Base-by-base conservation (phyloP, 305 asterid species). In the Fraxinus velutina region DNA sequence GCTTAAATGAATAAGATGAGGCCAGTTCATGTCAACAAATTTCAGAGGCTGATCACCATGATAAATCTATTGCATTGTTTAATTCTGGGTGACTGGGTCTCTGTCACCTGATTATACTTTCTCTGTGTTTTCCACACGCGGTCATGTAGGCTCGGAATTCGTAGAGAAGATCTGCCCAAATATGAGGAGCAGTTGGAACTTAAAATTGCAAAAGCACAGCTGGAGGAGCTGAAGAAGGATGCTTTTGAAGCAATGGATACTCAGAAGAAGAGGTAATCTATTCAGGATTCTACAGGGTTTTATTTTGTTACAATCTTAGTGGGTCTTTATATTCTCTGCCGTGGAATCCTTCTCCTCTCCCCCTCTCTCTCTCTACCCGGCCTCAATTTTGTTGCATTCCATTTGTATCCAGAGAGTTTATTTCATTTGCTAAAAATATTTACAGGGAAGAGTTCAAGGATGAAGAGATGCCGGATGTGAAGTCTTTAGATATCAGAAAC, bases 371-470 rank as follows among this genome's bases (percentile, higher is more conserved):
- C 17, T 13, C 57, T 13, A 47, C 21, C 19, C 6, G 2, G 7
- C 29, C 21, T 13, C 36, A 81, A 73, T 29, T 73, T 79, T 42
- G 19, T 12, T 47, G 13, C 57, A 13, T 12, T 0, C 57, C 13
- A 13, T 47, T 47, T 47, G 42, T 74, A 19, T 77, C 21, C 80
- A 55, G 71, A 32, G 37, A 64, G 24, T 36, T 27, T 71, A 42
- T 29, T 37, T 22, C 81, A 36, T 78, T 68, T 60, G 44, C 71
- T 29, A 37, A 62, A 24, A 52, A 78, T 32, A 76, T 47, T 73
- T 79, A 80, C 93, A 94, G 98, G 89, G 98, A 93, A 86, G 98
- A 94, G 87, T 92, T 92, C 89, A 91, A 94, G 89, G 98, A 94
- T 75, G 99, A 96, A 86, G 97, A 89, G 42, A 81, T 92, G 92